Base-by-base conservation (phyloP, 257 asterid species). In the Nicotiana knightiana region DNA sequence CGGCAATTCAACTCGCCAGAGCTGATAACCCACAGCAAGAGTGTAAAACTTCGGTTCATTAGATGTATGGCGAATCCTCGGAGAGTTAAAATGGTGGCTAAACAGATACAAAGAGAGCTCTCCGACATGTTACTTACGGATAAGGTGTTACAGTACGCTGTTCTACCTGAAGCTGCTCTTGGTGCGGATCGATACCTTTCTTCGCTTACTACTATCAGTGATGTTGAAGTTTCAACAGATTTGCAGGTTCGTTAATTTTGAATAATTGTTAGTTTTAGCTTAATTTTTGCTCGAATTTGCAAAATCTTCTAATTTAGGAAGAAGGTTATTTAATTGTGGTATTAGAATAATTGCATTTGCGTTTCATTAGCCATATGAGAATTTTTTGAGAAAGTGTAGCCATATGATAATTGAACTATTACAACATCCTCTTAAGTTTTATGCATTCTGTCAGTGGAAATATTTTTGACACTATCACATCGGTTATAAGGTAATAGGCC, bases 61-160 rank as follows among this genome's bases (percentile, higher is more conserved):
- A 84, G 82, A 81, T 96, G 98, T 88, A 94, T 96, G 99, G 98
- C 99, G 71, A 91, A 94, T 86, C 96, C 98, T 58, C 87, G 99
- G 87, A 92, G 99, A 86, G 98, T 96, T 83, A 89, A 89, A 87
- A 96, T 93, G 98, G 99, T 96, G 87, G 91, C 99, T n/a, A 93
- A 90, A 85, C 99, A 96, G 86, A 96, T 96, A 79, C 77, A 86
- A 89, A 93, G 99, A 79, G 99, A 94, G 90, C 90, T 96, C 2
- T 92, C 99, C 5, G 96, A 94, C 51, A 96, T 96, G 98, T 84
- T 96, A 82, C 89, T 96, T 4, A 90, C 94, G 2, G 98, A 96
- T 84, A 93, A 93, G 90, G 97, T 93, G 86, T 88, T 96, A 89
- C 97, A 94, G 89, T 87, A 51, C 77, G 99, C 99, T 32, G 93